Evolutionary conservation across 441 rosid genomes (phyloP).

Genomic region (Aquilaria agallochum): DNA sequence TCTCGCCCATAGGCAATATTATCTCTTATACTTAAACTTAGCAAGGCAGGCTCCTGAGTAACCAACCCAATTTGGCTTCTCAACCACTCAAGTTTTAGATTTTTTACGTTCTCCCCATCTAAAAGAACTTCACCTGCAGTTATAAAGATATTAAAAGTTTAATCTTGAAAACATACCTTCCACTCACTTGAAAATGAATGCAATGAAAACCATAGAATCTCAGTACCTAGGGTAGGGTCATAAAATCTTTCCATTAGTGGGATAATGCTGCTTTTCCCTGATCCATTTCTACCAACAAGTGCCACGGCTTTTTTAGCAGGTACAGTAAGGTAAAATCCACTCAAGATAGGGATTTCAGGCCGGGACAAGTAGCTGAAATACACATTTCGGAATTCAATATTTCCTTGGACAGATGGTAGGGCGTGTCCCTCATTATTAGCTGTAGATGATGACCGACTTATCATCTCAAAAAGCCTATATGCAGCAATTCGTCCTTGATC

Average conservation of each 20-base stretch:
- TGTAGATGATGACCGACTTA: conserved; percentile 81
- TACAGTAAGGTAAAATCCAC: conserved; percentile 97
- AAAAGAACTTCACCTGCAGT: conserved; percentile 96
- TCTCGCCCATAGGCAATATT: conserved; percentile 94
- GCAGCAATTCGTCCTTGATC: conserved; percentile 99
- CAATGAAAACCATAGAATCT: conserved; percentile 13
- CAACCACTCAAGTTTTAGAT: conserved; percentile 85
- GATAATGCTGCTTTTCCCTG: conserved; percentile 97
- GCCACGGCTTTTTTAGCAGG: conserved; percentile 97
- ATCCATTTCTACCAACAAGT: conserved; percentile 99
- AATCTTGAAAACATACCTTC: conserved; percentile 13
- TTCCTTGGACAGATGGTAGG: conserved; percentile 69
- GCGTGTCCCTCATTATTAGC: conserved; percentile 68
- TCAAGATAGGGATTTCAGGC: conserved; percentile 95
- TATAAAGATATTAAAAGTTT: conserved; percentile 17
- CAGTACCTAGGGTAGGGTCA: conserved; percentile 95
- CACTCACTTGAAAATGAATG: conserved; percentile 5
- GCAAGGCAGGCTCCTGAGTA: conserved; percentile 96
- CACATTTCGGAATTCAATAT: conserved; percentile 96
- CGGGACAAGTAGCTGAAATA: conserved; percentile 97
- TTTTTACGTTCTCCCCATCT: conserved; percentile 94
- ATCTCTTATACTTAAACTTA: conserved; percentile 88
- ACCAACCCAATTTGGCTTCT: conserved; percentile 95
- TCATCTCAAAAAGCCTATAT: conserved; percentile 97
- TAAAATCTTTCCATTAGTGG: conserved; percentile 98